Base-by-base conservation (phyloP, 2,329 filamentous ascomycete genomes). In the Sphaerulina musiva region DNA sequence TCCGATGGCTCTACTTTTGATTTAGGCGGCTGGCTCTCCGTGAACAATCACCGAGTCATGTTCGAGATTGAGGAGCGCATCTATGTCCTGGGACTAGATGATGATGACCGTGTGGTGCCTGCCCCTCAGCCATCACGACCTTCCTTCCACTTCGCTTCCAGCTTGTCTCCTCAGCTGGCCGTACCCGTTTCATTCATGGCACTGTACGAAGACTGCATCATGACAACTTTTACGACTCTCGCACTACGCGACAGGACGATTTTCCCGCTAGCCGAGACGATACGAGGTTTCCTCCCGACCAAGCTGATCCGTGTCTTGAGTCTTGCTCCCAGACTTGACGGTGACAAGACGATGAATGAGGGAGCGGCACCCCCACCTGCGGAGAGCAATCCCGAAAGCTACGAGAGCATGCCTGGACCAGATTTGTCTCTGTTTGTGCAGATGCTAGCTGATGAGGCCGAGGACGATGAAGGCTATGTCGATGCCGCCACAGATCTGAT, bases 161-260 rank as follows among this genome's bases (percentile, higher is more conserved):
- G 69, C 54, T 69, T 70, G 4, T 65, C 68, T 6, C 65, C 68
- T 1, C 70, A 70, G 55, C 64, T 74, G n/a, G 62, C 69, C 0
- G 70, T 73, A 0, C 74, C 75, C 0, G 70, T 76, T 26, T 74
- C 72, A 55, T 77, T 74, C 61, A 77, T 77, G 75, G 69, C 65
- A 0, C 50, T 77, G 7, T 76, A 69, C 48, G 74, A 76, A 47
- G 75, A 77, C 62, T 73, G 72, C 38, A 70, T 77, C 48, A 74
- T 77, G 70, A 69, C 68, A 26, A 76, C 74, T 2, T 76, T 71
- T 55, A 73, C 72, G 2, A 72, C 71, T 4, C 34, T 55, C 14
- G 47, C 69, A 69, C 61, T 50, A 40, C 52, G 38, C 42, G 36
- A 41, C 7, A 48, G 64, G 60, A 38, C 51, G 26, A 51, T 50